These are phyloP conservation scores for Hypholoma fasciculare DNA, from an alignment of 768 basidiomycete species.

Conservation along the genomic window DNA sequence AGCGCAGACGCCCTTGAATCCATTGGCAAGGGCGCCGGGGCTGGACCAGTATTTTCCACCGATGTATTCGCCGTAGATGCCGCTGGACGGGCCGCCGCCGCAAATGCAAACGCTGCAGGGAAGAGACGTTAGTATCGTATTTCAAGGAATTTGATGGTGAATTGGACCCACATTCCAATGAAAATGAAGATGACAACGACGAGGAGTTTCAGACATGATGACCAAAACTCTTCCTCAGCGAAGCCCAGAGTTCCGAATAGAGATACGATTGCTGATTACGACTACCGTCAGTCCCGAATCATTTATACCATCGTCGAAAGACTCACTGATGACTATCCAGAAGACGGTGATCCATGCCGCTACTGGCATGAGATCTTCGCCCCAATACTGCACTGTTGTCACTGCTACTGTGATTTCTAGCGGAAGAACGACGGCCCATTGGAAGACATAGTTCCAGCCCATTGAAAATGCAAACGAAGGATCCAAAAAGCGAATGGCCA, in stretches of 20 bases:
- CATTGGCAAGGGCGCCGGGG: constrained; percentile 43
- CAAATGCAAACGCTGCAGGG: constrained; percentile 35
- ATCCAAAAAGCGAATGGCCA: constrained; percentile 45
- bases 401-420: constrained; percentile 47
- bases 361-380: constrained; percentile 33
- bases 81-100: constrained; percentile 39
- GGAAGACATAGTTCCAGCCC: constrained; percentile 51
- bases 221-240: constrained; percentile 52
- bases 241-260: constrained; percentile 47
- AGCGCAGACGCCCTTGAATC: constrained; percentile 45
- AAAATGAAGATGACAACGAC: constrained; percentile 47
- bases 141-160: not conserved
- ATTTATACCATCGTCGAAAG: not conserved
- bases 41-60: constrained; percentile 38
- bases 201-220: constrained; percentile 47
- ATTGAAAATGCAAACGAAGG: constrained; percentile 49
- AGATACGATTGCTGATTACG: constrained; percentile 31
- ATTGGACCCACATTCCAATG: constrained; percentile 38
- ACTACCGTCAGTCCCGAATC: not conserved
- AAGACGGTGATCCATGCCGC: constrained; percentile 48
- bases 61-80: constrained; percentile 34
- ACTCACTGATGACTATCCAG: constrained; percentile 38
- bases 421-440: constrained; percentile 46
- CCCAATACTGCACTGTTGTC: constrained; percentile 46
- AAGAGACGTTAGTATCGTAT: not conserved